These are phyloP conservation scores for Exutisphaerella laricina DNA, from an alignment of 2,329 filamentous ascomycete genomes.

Conservation along the genomic window DNA sequence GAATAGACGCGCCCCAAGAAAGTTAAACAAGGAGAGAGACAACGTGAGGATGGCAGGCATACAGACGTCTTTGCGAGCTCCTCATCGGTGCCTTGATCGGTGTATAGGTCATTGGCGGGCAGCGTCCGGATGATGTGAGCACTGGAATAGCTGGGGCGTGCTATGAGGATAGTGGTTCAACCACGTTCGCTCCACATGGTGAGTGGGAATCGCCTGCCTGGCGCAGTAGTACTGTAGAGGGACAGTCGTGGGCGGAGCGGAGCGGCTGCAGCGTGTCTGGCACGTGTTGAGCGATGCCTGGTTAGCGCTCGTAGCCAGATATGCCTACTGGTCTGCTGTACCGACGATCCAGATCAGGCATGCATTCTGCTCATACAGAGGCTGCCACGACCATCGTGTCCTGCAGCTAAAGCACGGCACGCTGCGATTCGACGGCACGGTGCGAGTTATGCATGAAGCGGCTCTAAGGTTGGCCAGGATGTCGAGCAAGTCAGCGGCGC, in stretches of 20 bases:
- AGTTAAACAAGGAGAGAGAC: slow-evolving; percentile 8
- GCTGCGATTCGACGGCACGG: slow-evolving; percentile 4
- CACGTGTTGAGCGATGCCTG: slow-evolving; percentile 8
- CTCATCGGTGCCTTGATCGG: slow-evolving; percentile 12
- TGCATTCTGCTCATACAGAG: too few species aligned
- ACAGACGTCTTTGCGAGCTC: not conserved
- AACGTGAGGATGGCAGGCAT: slow-evolving; percentile 1
- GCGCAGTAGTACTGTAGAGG: too few species aligned
- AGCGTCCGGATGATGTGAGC: slow-evolving; percentile 10
- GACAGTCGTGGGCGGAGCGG: not conserved
- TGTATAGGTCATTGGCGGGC: slow-evolving; percentile 22
- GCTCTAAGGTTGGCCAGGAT: slow-evolving; percentile 6
- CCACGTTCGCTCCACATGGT: slow-evolving; percentile 8
- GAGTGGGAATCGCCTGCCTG: slow-evolving; percentile 5
- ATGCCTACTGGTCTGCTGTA: slow-evolving; percentile 24
- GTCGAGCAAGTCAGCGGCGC: too few species aligned
- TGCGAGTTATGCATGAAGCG: slow-evolving; percentile 7
- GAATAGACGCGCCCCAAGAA: slow-evolving; percentile 9
- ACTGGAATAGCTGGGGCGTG: slow-evolving; percentile 20
- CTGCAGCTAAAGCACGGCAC: slow-evolving; percentile 12
- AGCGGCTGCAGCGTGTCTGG: slow-evolving; percentile 12
- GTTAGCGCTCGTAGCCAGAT: slow-evolving; percentile 14
- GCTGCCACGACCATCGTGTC: slow-evolving; percentile 29
- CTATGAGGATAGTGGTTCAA: slow-evolving; percentile 18
- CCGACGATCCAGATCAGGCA: too few species aligned